phyloP scores from a whole-genome alignment of 257 asterid genomes.

The Solanum tarapatanum region DNA sequence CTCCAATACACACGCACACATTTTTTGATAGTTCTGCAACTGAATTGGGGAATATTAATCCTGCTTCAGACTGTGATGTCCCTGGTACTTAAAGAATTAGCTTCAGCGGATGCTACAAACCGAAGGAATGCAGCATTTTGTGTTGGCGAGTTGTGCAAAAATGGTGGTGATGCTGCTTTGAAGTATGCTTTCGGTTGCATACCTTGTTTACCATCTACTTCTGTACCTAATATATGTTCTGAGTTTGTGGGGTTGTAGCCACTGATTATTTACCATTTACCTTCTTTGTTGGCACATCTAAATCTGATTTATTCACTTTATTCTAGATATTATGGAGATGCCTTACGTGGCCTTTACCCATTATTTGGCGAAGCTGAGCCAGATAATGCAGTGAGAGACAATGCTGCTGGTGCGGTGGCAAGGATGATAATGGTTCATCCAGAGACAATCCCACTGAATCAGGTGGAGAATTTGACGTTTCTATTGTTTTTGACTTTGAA shows the following conservation, averaged over 20 bases:
- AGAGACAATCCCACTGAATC: slow-evolving; percentile 73
- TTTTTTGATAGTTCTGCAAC: not conserved
- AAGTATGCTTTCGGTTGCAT: slow-evolving; percentile 50
- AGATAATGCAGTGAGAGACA: slow-evolving; percentile 92
- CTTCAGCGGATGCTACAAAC: slow-evolving; percentile 70
- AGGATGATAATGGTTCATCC: slow-evolving; percentile 90
- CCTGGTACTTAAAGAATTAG: slow-evolving; percentile 85
- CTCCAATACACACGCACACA: not conserved
- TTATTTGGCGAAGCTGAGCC: slow-evolving; percentile 86
- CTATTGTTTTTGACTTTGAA: not conserved
- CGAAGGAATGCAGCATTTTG: slow-evolving; percentile 98
- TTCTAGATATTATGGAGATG: slow-evolving; percentile 58
- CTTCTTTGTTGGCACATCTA: not conserved
- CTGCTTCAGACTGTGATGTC: slow-evolving; percentile 70
- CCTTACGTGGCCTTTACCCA: slow-evolving; percentile 62
- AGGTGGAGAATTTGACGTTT: slow-evolving; percentile 32
- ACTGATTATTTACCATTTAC: not conserved
- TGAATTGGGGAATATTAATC: slow-evolving; percentile 2
- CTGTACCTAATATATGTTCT: not conserved
- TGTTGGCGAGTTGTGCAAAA: slow-evolving; percentile 93
- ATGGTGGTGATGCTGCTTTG: slow-evolving; percentile 70
- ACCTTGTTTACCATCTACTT: not conserved
- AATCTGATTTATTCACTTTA: not conserved
- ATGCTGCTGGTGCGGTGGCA: slow-evolving; percentile 99
- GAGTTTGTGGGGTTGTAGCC: not conserved